Evolutionary conservation across 2,329 filamentous ascomycete genomes (phyloP), one percentile per base, ranked within the genome.

Genomic region (Aphanoascus verrucosus): DNA sequence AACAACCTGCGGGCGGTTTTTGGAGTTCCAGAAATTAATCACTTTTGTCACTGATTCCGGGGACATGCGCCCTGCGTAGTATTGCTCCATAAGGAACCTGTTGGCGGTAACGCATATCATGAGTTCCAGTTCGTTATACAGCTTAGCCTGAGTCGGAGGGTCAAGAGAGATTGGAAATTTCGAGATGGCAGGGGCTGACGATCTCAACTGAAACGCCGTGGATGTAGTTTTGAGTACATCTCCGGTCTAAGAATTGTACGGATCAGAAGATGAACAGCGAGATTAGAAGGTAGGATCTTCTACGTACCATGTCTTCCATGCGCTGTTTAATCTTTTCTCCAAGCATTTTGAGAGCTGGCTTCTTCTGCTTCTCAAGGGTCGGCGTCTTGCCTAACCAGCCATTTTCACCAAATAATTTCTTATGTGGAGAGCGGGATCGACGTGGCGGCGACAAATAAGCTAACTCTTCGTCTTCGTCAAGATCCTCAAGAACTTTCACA

Each of bases 1-100:
- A 7, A 71, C 65, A 19, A 78, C 74, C 40, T 69, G 67, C 14
- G 73, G 71, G 9, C 74, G 65, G 47, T 75, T 74, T 54, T 74
- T 75, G 1, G 67, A 65, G 32, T 63, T 65, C 75, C 75, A 75
- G 55, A 61, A 64, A 31, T 64, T 62, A 43, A 61, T 66, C 37
- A 72, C 55, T 50, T 67, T 70, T 19, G 60, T 61, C 52, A 75
- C 63, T 3, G 70, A 72, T 14, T 70, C 67, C 5, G 61, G 57
- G 1, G 66, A 67, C 41, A 76, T 63, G 28, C 68, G 68, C 3
- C 66, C 65, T 17, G 67, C 60, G 32, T 66, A 60, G 57, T 72
- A 63, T 54, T 76, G 70, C n/a, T 65, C 56, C 28, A 72, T 57
- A 1, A 76, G 67, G 57, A 74, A 76, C 8, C 64, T 58, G 55